phyloP scores from a whole-genome alignment of 345 rosid genomes.

The Gossypium rotundifolium region DNA sequence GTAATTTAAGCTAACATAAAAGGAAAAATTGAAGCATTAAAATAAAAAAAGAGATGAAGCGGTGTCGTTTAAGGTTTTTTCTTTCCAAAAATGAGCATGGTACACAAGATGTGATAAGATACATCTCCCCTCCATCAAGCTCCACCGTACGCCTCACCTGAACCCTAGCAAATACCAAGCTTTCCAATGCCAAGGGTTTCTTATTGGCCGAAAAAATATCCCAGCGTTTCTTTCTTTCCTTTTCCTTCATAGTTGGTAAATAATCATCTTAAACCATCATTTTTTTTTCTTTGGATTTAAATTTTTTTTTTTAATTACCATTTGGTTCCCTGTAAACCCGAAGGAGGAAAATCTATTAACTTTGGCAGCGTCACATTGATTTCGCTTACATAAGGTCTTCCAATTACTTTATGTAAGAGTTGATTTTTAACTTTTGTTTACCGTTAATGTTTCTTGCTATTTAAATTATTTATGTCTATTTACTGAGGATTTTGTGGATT shows the following conservation, averaged over 20 bases:
- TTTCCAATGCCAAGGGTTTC: slow-evolving; percentile 31
- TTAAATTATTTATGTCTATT: background rate
- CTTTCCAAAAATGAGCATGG: background rate
- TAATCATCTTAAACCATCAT: background rate
- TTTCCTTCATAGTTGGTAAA: slow-evolving; percentile 13
- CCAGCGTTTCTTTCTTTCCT: background rate
- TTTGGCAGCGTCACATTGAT: background rate
- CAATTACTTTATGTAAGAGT: background rate
- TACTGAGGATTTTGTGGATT: background rate
- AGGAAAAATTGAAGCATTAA: too few relatives aligned
- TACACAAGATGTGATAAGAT: slow-evolving; percentile 20
- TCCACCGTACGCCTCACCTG: slow-evolving; percentile 15
- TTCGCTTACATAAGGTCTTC: background rate
- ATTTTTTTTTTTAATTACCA: background rate
- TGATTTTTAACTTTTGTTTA: background rate
- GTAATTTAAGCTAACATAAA: too few relatives aligned
- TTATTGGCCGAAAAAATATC: background rate
- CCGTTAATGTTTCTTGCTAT: background rate
- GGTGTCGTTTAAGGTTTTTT: background rate
- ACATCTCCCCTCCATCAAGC: slow-evolving; percentile 33
- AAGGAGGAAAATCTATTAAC: background rate
- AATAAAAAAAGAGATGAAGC: background rate
- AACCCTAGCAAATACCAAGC: background rate
- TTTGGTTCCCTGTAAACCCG: slow-evolving; percentile 6
- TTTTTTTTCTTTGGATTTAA: background rate